These are phyloP conservation scores for Gracilariopsis chorda DNA, from an alignment of 23 red algal genomes.

Conservation along the genomic window DNA sequence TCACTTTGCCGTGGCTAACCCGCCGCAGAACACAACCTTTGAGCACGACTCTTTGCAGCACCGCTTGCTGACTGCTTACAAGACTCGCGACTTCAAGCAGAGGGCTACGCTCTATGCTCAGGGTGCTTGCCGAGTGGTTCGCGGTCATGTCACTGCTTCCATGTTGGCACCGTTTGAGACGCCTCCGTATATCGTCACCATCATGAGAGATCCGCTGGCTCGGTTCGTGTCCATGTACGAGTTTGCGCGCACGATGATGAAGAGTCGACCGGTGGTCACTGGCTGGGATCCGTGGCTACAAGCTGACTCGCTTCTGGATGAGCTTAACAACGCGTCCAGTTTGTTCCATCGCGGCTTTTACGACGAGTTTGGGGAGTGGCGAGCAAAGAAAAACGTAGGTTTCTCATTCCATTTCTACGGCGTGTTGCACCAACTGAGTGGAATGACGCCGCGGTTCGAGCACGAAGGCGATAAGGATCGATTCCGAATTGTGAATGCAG, in stretches of 20 bases:
- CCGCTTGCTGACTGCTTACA: neutral
- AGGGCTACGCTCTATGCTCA: neutral
- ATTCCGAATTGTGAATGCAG: conserved; percentile 23
- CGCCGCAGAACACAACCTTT: neutral
- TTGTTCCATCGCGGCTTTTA: conserved; percentile 8
- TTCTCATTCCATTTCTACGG: conserved; percentile 42
- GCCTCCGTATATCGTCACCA: neutral
- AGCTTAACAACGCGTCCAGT: conserved; percentile 21
- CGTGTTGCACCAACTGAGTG: conserved; percentile 18
- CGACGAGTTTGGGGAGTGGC: neutral
- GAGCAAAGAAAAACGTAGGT: neutral
- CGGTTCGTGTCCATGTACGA: conserved; percentile 32
- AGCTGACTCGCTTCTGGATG: neutral
- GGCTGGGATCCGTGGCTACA: conserved; percentile 28
- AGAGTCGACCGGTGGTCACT: neutral
- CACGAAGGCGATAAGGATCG: neutral
- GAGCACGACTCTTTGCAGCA: neutral
- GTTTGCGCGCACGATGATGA: conserved; percentile 22
- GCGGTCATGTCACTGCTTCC: conserved; percentile 13
- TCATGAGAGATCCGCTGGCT: conserved; percentile 23
- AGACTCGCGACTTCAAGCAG: neutral
- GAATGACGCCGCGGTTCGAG: neutral
- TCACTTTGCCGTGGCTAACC: neutral
- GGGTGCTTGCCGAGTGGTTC: conserved; percentile 13
- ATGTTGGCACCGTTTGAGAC: neutral